phyloP scores from a whole-genome alignment of 192 early-diverging fungal genomes.

The Mycoemilia scoparia region DNA sequence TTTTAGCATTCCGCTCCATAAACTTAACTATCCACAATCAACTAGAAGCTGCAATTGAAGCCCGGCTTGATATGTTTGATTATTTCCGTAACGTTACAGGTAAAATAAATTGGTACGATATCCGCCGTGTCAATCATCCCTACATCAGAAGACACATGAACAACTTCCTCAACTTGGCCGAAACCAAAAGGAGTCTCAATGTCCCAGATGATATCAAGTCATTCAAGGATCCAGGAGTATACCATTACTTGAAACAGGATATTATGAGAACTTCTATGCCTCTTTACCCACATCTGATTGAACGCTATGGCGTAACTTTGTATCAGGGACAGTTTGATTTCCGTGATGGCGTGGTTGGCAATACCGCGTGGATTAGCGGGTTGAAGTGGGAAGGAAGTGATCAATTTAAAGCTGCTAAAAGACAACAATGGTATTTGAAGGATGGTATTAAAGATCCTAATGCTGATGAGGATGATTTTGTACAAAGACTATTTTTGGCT shows the following conservation, averaged over 20 bases:
- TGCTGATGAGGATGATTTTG: constrained; percentile 11
- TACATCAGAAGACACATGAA: constrained; percentile 47
- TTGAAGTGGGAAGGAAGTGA: constrained; percentile 26
- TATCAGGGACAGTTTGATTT: constrained; percentile 75
- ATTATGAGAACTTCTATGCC: constrained; percentile 43
- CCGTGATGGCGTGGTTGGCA: constrained; percentile 51
- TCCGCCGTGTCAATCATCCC: constrained; percentile 39
- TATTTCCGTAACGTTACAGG: constrained; percentile 47
- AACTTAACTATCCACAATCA: constrained; percentile 19
- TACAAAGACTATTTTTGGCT: constrained; percentile 8
- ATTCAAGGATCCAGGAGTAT: constrained; percentile 33
- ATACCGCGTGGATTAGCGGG: constrained; percentile 46
- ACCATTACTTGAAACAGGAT: constrained; percentile 31
- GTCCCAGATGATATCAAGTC: constrained; percentile 28
- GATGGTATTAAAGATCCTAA: constrained; percentile 20
- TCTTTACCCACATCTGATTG: constrained; percentile 36
- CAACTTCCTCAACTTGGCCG: constrained; percentile 32
- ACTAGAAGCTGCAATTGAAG: constrained; percentile 27
- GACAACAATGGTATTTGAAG: constrained; percentile 23
- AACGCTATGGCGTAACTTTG: constrained; percentile 35
- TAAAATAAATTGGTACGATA: constrained; percentile 58
- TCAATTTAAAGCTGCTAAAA: constrained; percentile 31
- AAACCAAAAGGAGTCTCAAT: constrained; percentile 41
- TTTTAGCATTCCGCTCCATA: constrained; percentile 23
- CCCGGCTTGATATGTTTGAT: constrained; percentile 40